Evolutionary conservation across 495 filamentous ascomycete genomes (phyloP), one percentile per base, ranked within the genome.

Genomic region (Trichocladium uniseriatum): DNA sequence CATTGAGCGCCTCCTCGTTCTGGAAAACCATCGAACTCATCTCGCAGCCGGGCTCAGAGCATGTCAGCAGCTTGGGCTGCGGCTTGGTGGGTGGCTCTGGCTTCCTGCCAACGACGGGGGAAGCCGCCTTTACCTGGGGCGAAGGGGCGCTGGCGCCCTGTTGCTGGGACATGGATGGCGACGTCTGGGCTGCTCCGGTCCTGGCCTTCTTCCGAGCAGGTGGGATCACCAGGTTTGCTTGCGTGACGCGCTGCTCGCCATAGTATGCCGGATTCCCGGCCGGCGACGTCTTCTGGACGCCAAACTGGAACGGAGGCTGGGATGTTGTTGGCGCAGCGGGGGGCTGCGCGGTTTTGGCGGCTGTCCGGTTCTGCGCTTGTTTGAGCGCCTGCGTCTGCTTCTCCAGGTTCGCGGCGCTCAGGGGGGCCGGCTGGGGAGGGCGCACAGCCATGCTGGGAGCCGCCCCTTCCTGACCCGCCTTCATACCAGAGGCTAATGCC

Each of bases 381-480:
- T 73, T 78, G 27, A 71, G 55, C 18, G 68, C 70, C 48, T 76
- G 72, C 19, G 82, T 74, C 54, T 79, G 81, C 45, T 84, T 82
- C 50, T 86, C 77, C 14, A 88, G 71, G 55, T 87, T 87, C 15
- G 70, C 78, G 3, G 80, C 77, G 53, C 77, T 88, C 49, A 87
- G 61, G 20, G 76, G 75, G 0, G 75, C 54, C 35, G 72, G 69
- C 55, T 69, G 72, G 21, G 60, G 52, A 7, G 64, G 54, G 44
- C 31, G 1, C 56, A 55, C 42, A 53, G 54, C 48, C 54, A 7
- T 13, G 21, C n/a, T 15, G 39, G 22, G 14, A 1, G 32, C 39
- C 1, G 16, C 38, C 1, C 19, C 22, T 3, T 36, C 51, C n/a
- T 43, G 51, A 24, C 20, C 18, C 11, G 24, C 6, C 43, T 60